phyloP scores from a whole-genome alignment of 345 rosid genomes.

The Raphanus raphanistrum region DNA sequence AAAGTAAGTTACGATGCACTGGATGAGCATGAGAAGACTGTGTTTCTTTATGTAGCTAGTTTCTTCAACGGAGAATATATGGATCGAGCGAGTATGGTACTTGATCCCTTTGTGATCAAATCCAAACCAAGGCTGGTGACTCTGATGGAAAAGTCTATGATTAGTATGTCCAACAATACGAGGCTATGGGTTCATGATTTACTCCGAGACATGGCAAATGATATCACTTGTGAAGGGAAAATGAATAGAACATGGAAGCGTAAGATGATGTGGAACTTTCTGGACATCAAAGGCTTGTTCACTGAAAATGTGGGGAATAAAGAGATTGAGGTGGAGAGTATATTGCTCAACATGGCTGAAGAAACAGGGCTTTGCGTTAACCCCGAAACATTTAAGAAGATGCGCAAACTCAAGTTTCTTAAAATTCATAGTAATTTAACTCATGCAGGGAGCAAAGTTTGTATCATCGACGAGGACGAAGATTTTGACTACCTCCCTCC shows the following conservation, averaged over 20 bases:
- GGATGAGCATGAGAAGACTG: constrained; percentile 10
- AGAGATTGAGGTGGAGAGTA: background rate
- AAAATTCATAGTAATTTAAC: background rate
- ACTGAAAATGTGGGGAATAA: constrained; percentile 21
- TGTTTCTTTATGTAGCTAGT: constrained; percentile 28
- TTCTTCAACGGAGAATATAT: constrained; percentile 27
- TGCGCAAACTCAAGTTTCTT: background rate
- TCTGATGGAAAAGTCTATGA: constrained; percentile 30
- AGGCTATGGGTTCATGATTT: constrained; percentile 36
- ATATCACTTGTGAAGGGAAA: constrained; percentile 30
- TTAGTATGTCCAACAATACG: constrained; percentile 7
- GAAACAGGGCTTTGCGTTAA: background rate
- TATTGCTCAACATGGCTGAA: background rate
- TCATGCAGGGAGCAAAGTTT: background rate
- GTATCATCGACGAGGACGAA: background rate
- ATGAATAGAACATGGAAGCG: constrained; percentile 26
- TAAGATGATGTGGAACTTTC: constrained; percentile 20
- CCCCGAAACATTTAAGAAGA: background rate
- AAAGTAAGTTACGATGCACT: constrained; percentile 30
- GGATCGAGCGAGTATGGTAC: constrained; percentile 18
- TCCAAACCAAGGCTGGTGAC: constrained; percentile 7
- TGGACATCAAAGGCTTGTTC: constrained; percentile 26
- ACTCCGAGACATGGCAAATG: constrained; percentile 36
- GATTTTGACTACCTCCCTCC: constrained; percentile 1
- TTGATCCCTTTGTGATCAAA: constrained; percentile 17